These are phyloP conservation scores for Mycosphaerella sp. DNA, from an alignment of 2,329 filamentous ascomycete species.

Conservation along the genomic window DNA sequence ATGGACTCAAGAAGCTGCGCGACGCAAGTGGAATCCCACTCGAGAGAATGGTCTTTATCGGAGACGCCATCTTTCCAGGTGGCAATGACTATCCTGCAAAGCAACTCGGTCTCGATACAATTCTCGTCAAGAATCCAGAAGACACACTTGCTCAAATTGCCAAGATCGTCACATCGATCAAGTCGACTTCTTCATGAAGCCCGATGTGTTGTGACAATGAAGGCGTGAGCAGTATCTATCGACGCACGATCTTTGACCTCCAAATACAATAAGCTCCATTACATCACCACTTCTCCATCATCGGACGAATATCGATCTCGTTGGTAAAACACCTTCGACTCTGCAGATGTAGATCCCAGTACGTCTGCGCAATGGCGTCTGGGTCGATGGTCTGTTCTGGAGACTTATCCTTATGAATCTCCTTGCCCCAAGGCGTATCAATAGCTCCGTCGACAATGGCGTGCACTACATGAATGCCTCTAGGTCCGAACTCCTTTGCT, in stretches of 20 bases:
- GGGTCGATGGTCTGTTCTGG: slow-evolving; percentile 62
- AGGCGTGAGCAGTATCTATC: too few relatives aligned
- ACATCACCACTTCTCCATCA: slow-evolving; percentile 67
- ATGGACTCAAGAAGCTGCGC: slow-evolving; percentile 27
- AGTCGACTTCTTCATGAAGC: background rate
- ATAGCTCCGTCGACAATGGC: slow-evolving; percentile 71
- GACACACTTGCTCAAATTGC: slow-evolving; percentile 27
- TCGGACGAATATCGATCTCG: slow-evolving; percentile 72
- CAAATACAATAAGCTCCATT: too few relatives aligned
- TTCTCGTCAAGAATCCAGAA: slow-evolving; percentile 24
- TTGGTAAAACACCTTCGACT: slow-evolving; percentile 70
- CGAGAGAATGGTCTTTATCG: slow-evolving; percentile 39
- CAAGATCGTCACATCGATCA: slow-evolving; percentile 12
- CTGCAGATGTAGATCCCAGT: slow-evolving; percentile 78
- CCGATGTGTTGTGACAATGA: too few relatives aligned
- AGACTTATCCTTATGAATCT: slow-evolving; percentile 47
- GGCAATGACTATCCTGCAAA: slow-evolving; percentile 38
- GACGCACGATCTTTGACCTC: too few relatives aligned
- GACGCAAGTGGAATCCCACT: slow-evolving; percentile 32
- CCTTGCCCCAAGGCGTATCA: slow-evolving; percentile 64
- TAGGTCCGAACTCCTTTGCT: slow-evolving; percentile 72
- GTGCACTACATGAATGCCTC: slow-evolving; percentile 75
- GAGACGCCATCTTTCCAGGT: slow-evolving; percentile 38
- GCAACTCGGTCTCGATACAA: slow-evolving; percentile 30
- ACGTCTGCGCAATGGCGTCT: slow-evolving; percentile 78